Evolutionary conservation across 1,284 basidiomycete genomes (phyloP), one percentile per base, ranked within the genome.

Genomic region (Trichosporon ovoides): DNA sequence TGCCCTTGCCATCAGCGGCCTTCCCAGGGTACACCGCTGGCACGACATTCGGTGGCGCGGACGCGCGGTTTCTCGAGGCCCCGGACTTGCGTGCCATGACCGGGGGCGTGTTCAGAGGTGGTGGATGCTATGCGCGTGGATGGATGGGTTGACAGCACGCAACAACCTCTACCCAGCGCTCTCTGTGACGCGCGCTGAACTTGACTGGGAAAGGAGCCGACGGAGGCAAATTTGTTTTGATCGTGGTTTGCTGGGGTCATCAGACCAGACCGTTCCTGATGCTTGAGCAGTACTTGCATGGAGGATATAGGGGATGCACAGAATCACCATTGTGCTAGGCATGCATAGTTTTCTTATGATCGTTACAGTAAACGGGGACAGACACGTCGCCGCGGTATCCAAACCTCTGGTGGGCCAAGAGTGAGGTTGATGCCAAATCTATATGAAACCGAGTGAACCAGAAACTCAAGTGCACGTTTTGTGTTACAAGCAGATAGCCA

Each of bases 11-110:
- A 18, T 61, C 66, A 20, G 64, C 62, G n/a, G 60, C 52, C 52
- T 69, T 63, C 16, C 68, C 68, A 6, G 73, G 73, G 38, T 70
- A 71, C 18, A 56, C 28, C 10, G 63, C 14, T 1, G 66, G 66
- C 5, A 69, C 58, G 4, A 65, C 65, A 20, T 52, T 58, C 31
- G 63, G 60, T 19, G 55, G 57, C 14, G 52, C 35, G 3, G 55
- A 53, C 2, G 58, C 55, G 20, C 61, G 62, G 46, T 53, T 58
- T 46, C 63, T 55, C 37, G 63, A 62, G 13, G 57, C 49, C 31
- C 59, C 59, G n/a, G 56, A 55, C 60, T 68, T 68, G 50, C 62
- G 60, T 18, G 67, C 62, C 52, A 59, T 59, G 38, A 11, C 18
- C 28, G 35, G 11, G 35, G 43, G 24, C 43, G 43, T 48, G 24